These are phyloP conservation scores for Monilinia laxa DNA, from an alignment of 2,329 filamentous ascomycete genomes.

Conservation along the genomic window DNA sequence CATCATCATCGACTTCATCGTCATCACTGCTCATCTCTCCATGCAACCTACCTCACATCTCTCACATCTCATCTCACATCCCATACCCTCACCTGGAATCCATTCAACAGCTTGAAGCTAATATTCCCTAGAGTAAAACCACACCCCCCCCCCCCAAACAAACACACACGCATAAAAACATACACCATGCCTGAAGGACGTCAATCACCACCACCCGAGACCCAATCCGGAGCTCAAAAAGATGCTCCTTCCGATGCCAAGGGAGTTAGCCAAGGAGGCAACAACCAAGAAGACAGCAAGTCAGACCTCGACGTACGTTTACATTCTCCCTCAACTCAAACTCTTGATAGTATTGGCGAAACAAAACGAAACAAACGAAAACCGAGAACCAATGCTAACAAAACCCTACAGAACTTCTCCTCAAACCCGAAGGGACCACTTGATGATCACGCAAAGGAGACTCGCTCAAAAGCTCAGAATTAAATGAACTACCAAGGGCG, in stretches of 20 bases:
- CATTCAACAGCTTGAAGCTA: conserved; percentile 8
- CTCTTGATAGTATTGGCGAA: not conserved
- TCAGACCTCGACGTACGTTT: conserved; percentile 49
- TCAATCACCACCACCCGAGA: conserved; percentile 74
- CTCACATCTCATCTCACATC: not conserved
- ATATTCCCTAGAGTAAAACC: not conserved
- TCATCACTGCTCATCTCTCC: not conserved
- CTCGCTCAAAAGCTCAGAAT: conserved; percentile 40
- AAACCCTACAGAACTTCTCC: conserved; percentile 46
- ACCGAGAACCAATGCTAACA: not conserved
- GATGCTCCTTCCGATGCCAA: conserved; percentile 58
- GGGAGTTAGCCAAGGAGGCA: conserved; percentile 54
- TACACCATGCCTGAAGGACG: conserved; percentile 61
- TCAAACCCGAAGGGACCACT: conserved; percentile 67
- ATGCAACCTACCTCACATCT: not conserved
- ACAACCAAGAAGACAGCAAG: conserved; percentile 53
- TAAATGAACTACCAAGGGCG: not conserved
- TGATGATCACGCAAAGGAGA: conserved; percentile 59
- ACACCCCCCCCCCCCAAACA: too few species aligned
- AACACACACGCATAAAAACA: conserved; percentile 33
- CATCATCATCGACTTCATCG: not conserved
- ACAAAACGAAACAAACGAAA: not conserved
- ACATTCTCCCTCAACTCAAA: not conserved
- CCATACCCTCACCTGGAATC: not conserved
- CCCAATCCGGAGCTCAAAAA: conserved; percentile 64